Evolutionary conservation across 768 basidiomycete genomes (phyloP).

Genomic region (Multifurca ochricompacta): DNA sequence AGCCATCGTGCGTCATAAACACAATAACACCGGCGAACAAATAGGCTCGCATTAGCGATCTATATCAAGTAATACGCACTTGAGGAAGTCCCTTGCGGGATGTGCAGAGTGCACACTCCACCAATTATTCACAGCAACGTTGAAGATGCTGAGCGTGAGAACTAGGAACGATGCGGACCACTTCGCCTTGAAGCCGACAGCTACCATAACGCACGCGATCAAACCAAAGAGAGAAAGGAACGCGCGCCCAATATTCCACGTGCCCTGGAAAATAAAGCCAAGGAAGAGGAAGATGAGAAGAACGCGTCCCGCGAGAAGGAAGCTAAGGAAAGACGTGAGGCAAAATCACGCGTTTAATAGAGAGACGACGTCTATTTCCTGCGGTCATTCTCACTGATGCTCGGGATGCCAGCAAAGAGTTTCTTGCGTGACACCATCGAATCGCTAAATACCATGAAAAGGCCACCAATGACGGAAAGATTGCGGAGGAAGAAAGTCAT

Average conservation of each 20-base stretch:
- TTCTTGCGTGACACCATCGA: constrained; percentile 83
- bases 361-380: constrained; percentile 74
- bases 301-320: constrained; percentile 94
- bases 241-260: constrained; percentile 81
- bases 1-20: background rate
- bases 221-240: constrained; percentile 87
- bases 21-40: background rate
- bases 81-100: constrained; percentile 96
- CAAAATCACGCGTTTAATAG: no score
- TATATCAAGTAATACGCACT: constrained; percentile 38
- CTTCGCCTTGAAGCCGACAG: constrained; percentile 98
- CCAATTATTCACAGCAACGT: constrained; percentile 98
- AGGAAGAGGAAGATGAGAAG: constrained; percentile 99
- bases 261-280: constrained; percentile 91
- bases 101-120: constrained; percentile 90
- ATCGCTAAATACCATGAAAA: constrained; percentile 99
- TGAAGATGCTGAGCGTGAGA: constrained; percentile 85
- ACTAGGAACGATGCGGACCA: constrained; percentile 97
- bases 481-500: constrained; percentile 99
- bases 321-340: constrained; percentile 43
- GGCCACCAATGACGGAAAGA: constrained; percentile 92
- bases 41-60: background rate
- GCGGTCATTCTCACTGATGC: constrained; percentile 89
- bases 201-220: constrained; percentile 91
- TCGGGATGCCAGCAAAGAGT: constrained; percentile 84